A percentile compares a stretch with the other conserved stretches of the same genome.
These are phyloP conservation scores for Penicillium paradoxum DNA, from an alignment of 495 filamentous ascomycete genomes.

Conservation along the genomic window DNA sequence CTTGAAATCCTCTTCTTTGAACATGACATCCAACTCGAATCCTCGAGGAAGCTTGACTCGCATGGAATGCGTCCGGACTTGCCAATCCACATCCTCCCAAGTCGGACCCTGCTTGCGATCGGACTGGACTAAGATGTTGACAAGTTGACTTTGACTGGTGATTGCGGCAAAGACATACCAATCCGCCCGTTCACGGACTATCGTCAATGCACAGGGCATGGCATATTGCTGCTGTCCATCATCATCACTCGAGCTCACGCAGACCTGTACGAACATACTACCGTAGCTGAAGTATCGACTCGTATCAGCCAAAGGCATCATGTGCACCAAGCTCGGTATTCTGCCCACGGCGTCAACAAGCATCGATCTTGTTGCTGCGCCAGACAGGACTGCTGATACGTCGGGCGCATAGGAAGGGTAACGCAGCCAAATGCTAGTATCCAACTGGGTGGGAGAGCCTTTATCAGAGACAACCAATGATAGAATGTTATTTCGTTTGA, in stretches of 20 bases:
- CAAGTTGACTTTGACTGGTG: conserved; percentile 67
- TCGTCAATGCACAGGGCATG: conserved; percentile 67
- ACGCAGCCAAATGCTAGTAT: conserved; percentile 69
- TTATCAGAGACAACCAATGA: conserved; percentile 42
- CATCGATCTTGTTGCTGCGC: conserved; percentile 48
- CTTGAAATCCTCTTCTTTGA: conserved; percentile 67
- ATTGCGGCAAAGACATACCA: conserved; percentile 63
- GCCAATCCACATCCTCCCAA: conserved; percentile 80
- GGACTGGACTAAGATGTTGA: conserved; percentile 68
- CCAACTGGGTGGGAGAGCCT: conserved; percentile 58
- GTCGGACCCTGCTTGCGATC: conserved; percentile 62
- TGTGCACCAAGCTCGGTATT: conserved; percentile 50
- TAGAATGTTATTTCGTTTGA: conserved; percentile 74
- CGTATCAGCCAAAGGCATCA: conserved; percentile 70
- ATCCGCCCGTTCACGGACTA: conserved; percentile 62
- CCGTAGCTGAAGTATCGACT: conserved; percentile 65
- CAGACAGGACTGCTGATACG: conserved; percentile 59
- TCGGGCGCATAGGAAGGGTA: conserved; percentile 67
- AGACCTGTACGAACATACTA: conserved; percentile 64
- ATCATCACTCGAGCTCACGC: conserved; percentile 59
- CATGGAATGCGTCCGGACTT: conserved; percentile 54
- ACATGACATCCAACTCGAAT: conserved; percentile 62
- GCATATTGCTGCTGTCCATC: conserved; percentile 55
- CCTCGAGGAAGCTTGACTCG: conserved; percentile 62
- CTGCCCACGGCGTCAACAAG: conserved; percentile 34